Conservation (phyloP, 495 filamentous ascomycete species). For the Xylaria grammica region DNA sequence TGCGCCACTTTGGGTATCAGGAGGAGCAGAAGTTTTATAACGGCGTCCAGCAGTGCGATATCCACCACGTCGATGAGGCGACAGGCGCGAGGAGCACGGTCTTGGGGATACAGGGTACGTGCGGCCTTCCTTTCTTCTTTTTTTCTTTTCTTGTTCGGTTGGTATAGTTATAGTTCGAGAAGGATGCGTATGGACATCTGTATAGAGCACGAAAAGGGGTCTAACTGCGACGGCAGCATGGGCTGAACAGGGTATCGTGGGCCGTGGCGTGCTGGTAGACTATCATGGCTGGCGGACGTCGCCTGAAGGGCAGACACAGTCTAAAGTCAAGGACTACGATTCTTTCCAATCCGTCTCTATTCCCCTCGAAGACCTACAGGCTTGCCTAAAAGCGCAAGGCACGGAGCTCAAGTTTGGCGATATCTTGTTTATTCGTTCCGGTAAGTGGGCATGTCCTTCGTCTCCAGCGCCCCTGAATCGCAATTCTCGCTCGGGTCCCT, state of each 20-base stretch:
- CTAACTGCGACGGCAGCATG: slow-evolving; percentile 42
- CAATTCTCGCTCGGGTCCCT: neutral
- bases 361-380: slow-evolving; percentile 49
- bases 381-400: slow-evolving; percentile 52
- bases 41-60: slow-evolving; percentile 61
- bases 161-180: neutral
- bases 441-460: slow-evolving; percentile 23
- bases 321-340: slow-evolving; percentile 38
- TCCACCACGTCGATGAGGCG: slow-evolving; percentile 45
- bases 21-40: slow-evolving; percentile 64
- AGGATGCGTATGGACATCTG: too few relatives aligned
- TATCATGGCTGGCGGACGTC: slow-evolving; percentile 56
- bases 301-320: slow-evolving; percentile 24
- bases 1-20: slow-evolving; percentile 59
- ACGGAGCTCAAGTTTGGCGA: slow-evolving; percentile 59
- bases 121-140: neutral
- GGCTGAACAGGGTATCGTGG: slow-evolving; percentile 60
- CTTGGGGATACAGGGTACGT: slow-evolving; percentile 58
- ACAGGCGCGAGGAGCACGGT: slow-evolving; percentile 42
- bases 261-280: slow-evolving; percentile 63
- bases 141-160: neutral
- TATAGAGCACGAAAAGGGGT: too few relatives aligned
- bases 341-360: slow-evolving; percentile 50
- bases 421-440: slow-evolving; percentile 58
- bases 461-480: neutral